Evolutionary conservation across 169 alveolate genomes (phyloP).

Genomic region (Eimeria acervulina): DNA sequence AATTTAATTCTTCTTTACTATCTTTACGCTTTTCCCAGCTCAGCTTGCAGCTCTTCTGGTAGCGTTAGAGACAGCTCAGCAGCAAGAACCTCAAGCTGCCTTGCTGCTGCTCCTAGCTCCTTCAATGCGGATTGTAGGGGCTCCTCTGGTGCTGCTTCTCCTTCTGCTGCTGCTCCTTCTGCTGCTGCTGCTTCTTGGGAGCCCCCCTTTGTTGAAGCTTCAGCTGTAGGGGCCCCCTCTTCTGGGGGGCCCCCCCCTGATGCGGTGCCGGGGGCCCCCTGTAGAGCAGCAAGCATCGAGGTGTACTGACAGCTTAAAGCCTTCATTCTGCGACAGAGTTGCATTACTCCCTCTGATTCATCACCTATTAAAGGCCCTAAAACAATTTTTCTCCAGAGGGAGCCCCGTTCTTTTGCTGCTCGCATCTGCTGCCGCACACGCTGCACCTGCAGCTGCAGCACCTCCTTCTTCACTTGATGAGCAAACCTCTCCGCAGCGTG

Average conservation of each 20-base stretch:
- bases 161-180: no score
- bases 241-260: background rate
- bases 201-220: no score
- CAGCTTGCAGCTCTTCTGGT: background rate
- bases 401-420: background rate
- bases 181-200: no score
- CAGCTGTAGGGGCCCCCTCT: background rate
- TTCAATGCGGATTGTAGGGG: background rate
- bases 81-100: no score
- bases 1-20: background rate
- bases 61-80: background rate
- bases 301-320: no score
- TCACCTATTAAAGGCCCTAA: background rate
- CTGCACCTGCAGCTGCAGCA: background rate
- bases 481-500: background rate
- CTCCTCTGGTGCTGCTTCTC: background rate
- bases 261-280: background rate
- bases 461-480: background rate
- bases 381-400: background rate
- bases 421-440: background rate
- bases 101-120: background rate
- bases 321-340: no score
- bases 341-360: no score
- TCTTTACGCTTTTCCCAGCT: no score
- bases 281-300: background rate